Conservation (phyloP, 306 rosid species). For the Prunus padus region DNA sequence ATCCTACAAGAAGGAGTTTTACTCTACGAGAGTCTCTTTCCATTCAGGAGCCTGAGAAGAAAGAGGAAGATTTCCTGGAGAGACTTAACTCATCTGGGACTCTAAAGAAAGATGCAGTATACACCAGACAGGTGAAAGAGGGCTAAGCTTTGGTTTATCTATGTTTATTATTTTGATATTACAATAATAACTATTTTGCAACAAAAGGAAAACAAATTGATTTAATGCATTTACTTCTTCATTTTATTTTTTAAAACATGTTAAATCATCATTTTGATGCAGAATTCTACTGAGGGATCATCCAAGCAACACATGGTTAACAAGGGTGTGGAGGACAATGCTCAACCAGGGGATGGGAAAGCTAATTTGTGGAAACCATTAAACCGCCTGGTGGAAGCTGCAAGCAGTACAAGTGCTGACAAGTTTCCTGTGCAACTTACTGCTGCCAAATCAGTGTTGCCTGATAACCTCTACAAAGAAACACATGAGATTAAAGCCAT, state of each 20-base stretch:
- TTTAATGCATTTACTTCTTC: neutral
- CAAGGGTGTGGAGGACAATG: slow-evolving; percentile 20
- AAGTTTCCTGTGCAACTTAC: slow-evolving; percentile 11
- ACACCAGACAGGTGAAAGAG: slow-evolving; percentile 34
- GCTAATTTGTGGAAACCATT: slow-evolving; percentile 27
- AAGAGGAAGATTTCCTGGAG: slow-evolving; percentile 3
- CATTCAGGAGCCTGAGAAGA: slow-evolving; percentile 22
- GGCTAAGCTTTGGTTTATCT: neutral
- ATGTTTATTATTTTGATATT: neutral
- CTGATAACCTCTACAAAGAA: slow-evolving; percentile 24
- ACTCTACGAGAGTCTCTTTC: slow-evolving; percentile 19
- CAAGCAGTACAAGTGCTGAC: slow-evolving; percentile 18
- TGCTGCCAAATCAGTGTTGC: slow-evolving; percentile 16
- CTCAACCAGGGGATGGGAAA: slow-evolving; percentile 24
- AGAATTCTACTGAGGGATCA: slow-evolving; percentile 36
- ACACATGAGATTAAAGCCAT: slow-evolving; percentile 1
- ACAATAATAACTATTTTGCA: too few species aligned
- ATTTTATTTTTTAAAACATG: slow-evolving; percentile 9
- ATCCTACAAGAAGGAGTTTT: slow-evolving; percentile 35
- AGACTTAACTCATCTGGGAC: slow-evolving; percentile 14
- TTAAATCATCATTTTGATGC: slow-evolving; percentile 24
- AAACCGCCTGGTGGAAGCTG: slow-evolving; percentile 31
- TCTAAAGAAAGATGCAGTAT: slow-evolving; percentile 7
- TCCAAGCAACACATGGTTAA: slow-evolving; percentile 19
- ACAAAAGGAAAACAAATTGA: too few species aligned